phyloP scores from a whole-genome alignment of 2,329 filamentous ascomycete genomes.

The Colletotrichum shisoi region DNA sequence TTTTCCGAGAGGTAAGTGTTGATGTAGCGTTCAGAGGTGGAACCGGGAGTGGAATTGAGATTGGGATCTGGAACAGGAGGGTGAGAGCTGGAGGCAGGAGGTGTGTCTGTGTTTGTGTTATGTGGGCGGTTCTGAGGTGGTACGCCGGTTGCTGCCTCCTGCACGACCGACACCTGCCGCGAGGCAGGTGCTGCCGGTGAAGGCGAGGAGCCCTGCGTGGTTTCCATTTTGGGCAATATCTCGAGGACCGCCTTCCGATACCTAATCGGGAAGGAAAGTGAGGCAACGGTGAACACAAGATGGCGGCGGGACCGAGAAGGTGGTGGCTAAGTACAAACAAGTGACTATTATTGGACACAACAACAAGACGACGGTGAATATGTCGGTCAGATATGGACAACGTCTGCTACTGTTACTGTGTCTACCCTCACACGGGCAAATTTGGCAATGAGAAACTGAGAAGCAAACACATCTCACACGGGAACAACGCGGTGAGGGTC shows the following conservation, averaged over 20 bases:
- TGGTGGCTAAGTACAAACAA: not conserved
- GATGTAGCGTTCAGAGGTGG: constrained; percentile 22
- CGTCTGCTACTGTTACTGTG: constrained; percentile 16
- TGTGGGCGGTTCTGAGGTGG: constrained; percentile 28
- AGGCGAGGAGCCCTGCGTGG: constrained; percentile 17
- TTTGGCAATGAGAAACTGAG: not conserved
- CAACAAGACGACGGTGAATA: constrained; percentile 19
- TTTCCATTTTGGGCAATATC: constrained; percentile 32
- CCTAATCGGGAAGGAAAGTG: not conserved
- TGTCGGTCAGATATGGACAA: not conserved
- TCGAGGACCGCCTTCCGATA: not conserved
- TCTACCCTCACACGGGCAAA: constrained; percentile 3
- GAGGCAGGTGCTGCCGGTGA: constrained; percentile 34
- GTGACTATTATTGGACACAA: constrained; percentile 16
- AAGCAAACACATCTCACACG: constrained; percentile 28
- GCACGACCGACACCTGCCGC: constrained; percentile 25
- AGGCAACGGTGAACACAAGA: constrained; percentile 9
- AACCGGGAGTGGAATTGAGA: not conserved
- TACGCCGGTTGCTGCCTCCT: constrained; percentile 25
- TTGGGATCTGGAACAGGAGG: constrained; percentile 3
- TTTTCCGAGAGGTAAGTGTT: constrained; percentile 30
- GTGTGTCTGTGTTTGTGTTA: constrained; percentile 30
- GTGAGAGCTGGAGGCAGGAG: constrained; percentile 23
- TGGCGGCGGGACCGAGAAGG: constrained; percentile 1
- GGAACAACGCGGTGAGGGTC: constrained; percentile 17